Evolutionary conservation across 108 stramenopile species (phyloP), one percentile per base, ranked within the genome.

Genomic region (Conticribra guillardii): DNA sequence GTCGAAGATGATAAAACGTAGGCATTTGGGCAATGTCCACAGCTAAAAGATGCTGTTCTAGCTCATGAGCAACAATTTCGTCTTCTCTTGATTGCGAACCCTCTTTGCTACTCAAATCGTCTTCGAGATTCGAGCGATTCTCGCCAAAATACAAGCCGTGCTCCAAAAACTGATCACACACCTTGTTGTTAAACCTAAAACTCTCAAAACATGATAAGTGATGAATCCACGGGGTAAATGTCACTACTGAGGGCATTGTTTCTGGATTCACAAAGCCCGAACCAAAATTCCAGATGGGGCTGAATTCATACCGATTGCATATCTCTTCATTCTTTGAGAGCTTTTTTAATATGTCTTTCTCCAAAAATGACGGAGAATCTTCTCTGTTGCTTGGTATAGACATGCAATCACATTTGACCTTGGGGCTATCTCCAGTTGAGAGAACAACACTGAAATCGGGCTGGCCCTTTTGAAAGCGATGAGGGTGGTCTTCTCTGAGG

Each of bases 371-470:
- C 37, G 37, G 37, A 41, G 37, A 41, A 11, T 41, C 37, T 5
- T 41, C 37, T 11, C 37, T 5, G 5, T 58, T 30, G 18, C 11
- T 37, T 33, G 31, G 29, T 30, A 32, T 58, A 9, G 57, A 58
- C 31, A 58, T 30, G 19, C 57, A 58, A 21, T 19, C 57, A 33
- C 57, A 58, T 21, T 58, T 21, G 21, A 58, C 22, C 19, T 58
- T 58, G 3, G 32, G 57, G 31, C 57, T 58, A 21, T 58, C 57
- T 9, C 57, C 57, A 32, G 57, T 58, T 19, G 57, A 58, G 18
- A 58, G 15, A 1, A 58, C 19, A 9, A 58, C 57, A 18, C 57
- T 58, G 0, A 58, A 58, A 32, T 58, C 57, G 14, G 57, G 33
- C 26, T 18, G 26, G 19, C 57, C 57, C 16, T 32, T 37, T 17